phyloP scores from a whole-genome alignment of 2,329 filamentous ascomycete genomes.

The Cladosporium sp. region DNA sequence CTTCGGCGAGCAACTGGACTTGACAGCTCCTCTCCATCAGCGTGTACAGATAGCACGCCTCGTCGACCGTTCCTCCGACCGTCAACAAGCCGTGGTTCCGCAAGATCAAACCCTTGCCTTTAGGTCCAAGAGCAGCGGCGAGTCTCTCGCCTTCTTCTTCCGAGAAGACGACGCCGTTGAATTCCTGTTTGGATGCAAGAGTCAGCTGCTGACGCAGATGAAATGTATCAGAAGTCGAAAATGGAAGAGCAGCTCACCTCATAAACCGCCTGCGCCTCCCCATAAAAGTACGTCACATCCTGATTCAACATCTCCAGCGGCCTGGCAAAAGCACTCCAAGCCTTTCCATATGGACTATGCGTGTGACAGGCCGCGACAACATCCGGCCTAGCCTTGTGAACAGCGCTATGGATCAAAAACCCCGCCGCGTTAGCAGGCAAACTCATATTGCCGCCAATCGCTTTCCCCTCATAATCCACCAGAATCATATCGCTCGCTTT shows the following conservation, averaged over 20 bases:
- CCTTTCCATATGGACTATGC: constrained; percentile 62
- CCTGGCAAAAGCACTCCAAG: constrained; percentile 62
- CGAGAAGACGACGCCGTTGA: constrained; percentile 60
- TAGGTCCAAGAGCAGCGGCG: constrained; percentile 58
- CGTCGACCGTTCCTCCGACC: constrained; percentile 67
- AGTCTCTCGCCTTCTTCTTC: constrained; percentile 63
- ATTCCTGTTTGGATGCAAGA: constrained; percentile 41
- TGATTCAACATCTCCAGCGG: constrained; percentile 68
- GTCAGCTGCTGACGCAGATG: background rate
- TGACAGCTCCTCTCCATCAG: constrained; percentile 65
- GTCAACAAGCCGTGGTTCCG: constrained; percentile 70
- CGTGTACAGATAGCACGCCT: constrained; percentile 67
- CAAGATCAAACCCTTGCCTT: constrained; percentile 60
- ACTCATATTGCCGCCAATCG: constrained; percentile 59
- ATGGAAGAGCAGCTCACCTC: constrained; percentile 14
- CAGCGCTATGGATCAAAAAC: constrained; percentile 65
- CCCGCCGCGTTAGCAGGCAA: constrained; percentile 63
- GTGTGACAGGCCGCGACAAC: constrained; percentile 69
- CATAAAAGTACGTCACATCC: constrained; percentile 62
- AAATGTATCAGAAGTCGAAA: too few relatives aligned
- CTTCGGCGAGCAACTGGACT: constrained; percentile 65
- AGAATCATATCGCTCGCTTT: constrained; percentile 65
- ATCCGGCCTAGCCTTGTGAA: constrained; percentile 64
- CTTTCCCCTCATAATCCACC: constrained; percentile 58
- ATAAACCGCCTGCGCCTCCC: constrained; percentile 61